Percentiles rank a stretch among this genome's conserved stretches.
These are phyloP conservation scores for Tulasnella sp. DNA, from an alignment of 768 basidiomycete species.

Conservation along the genomic window DNA sequence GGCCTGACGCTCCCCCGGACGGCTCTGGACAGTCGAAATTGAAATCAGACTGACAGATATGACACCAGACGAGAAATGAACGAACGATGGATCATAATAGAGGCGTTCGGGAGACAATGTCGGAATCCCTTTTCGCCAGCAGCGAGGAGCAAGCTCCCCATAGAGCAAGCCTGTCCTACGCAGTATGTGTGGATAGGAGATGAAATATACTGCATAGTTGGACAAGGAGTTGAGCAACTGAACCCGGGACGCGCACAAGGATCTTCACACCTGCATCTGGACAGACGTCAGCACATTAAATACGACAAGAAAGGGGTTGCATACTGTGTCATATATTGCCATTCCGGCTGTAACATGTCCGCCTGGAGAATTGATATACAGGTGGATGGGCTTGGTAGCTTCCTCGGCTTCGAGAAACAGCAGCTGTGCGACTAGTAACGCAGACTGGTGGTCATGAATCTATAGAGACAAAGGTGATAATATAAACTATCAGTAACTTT, in stretches of 20 bases:
- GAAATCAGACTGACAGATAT: slow-evolving; percentile 17
- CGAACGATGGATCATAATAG: slow-evolving; percentile 97
- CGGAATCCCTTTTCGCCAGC: slow-evolving; percentile 84
- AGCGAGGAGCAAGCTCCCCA: slow-evolving; percentile 88
- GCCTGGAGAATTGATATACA: slow-evolving; percentile 96
- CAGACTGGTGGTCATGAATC: slow-evolving; percentile 85
- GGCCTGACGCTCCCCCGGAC: slow-evolving; percentile 89
- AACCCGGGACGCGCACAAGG: neutral
- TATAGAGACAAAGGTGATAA: slow-evolving; percentile 26
- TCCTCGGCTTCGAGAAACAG: slow-evolving; percentile 96
- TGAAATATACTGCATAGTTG: slow-evolving; percentile 60
- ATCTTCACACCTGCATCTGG: slow-evolving; percentile 57
- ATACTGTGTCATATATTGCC: slow-evolving; percentile 94
- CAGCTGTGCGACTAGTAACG: slow-evolving; percentile 79
- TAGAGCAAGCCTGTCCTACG: slow-evolving; percentile 87
- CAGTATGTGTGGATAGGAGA: slow-evolving; percentile 96
- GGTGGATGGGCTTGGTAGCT: slow-evolving; percentile 81
- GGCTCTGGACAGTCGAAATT: slow-evolving; percentile 47
- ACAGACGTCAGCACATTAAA: neutral
- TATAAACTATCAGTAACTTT: slow-evolving; percentile 13
- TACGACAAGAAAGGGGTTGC: slow-evolving; percentile 21
- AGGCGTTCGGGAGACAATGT: slow-evolving; percentile 83
- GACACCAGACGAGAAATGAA: too few relatives aligned
- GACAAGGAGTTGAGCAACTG: neutral
- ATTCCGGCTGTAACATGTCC: slow-evolving; percentile 92